These are phyloP conservation scores for Tausonia pullulans DNA, from an alignment of 1,284 basidiomycete genomes.

Conservation along the genomic window DNA sequence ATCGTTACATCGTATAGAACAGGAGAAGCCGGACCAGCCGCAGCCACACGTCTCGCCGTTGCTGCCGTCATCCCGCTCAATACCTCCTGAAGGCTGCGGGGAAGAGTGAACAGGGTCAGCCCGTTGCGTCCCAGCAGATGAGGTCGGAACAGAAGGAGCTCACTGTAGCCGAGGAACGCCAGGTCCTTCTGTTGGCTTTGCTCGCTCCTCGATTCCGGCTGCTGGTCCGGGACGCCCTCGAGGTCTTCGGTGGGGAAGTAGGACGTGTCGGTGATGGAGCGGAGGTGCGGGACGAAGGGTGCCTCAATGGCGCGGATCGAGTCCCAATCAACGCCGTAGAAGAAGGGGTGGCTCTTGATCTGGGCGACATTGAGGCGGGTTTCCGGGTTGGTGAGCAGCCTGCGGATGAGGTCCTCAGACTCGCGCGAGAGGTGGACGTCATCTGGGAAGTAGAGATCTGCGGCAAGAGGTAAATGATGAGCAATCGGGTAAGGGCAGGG, in stretches of 20 bases:
- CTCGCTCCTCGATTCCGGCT: slow-evolving; percentile 36
- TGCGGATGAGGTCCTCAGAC: slow-evolving; percentile 75
- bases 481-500: neutral
- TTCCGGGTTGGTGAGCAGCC: slow-evolving; percentile 74
- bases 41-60: neutral
- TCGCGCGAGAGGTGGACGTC: slow-evolving; percentile 89
- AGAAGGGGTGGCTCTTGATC: slow-evolving; percentile 91
- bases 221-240: slow-evolving; percentile 62
- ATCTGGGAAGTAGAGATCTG: slow-evolving; percentile 78
- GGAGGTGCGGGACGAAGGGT: slow-evolving; percentile 86
- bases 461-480: neutral
- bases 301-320: slow-evolving; percentile 85
- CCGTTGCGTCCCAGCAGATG: neutral
- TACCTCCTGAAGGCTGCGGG: slow-evolving; percentile 5
- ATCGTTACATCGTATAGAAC: no score
- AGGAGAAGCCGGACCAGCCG: no score
- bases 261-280: slow-evolving; percentile 84
- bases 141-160: neutral
- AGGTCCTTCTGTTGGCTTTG: slow-evolving; percentile 64
- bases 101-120: neutral
- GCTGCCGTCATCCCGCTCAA: neutral
- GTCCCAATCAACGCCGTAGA: slow-evolving; percentile 91
- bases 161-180: slow-evolving; percentile 71
- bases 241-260: slow-evolving; percentile 98
- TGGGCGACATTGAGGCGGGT: slow-evolving; percentile 69